Evolutionary conservation across 257 asterid genomes (phyloP).

Genomic region (Jacaranda mimosifolia): DNA sequence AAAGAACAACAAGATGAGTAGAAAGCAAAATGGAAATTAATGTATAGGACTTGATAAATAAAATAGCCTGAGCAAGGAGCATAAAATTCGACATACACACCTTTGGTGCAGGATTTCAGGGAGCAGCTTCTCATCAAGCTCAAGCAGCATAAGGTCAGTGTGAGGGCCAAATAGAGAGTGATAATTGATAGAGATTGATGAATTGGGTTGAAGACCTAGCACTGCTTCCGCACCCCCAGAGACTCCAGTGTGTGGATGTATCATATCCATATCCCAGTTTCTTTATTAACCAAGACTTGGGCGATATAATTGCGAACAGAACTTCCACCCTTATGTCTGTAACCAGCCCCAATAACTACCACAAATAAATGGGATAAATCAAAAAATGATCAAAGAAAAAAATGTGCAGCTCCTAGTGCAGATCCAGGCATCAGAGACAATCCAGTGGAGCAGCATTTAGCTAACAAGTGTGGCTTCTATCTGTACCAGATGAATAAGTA

Average conservation of each 20-base stretch:
- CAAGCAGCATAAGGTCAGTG: slow-evolving; percentile 82
- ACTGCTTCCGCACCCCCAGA: slow-evolving; percentile 80
- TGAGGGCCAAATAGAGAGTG: slow-evolving; percentile 79
- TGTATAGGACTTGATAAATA: background rate
- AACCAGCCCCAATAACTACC: slow-evolving; percentile 22
- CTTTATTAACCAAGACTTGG: slow-evolving; percentile 18
- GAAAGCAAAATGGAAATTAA: slow-evolving; percentile 3
- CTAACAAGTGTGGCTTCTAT: slow-evolving; percentile 3
- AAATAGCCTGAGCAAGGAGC: slow-evolving; percentile 11
- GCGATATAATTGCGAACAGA: background rate
- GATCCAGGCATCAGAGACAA: slow-evolving; percentile 16
- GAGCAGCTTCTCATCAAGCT: slow-evolving; percentile 83
- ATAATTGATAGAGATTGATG: slow-evolving; percentile 73
- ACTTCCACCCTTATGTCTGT: slow-evolving; percentile 11
- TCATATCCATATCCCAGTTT: slow-evolving; percentile 47
- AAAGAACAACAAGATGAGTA: slow-evolving; percentile 20
- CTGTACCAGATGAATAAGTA: background rate
- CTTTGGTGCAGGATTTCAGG: slow-evolving; percentile 80
- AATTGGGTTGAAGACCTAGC: slow-evolving; percentile 65
- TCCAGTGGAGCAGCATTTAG: background rate
- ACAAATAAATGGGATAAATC: background rate
- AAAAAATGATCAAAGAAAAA: slow-evolving; percentile 8
- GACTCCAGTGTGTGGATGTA: slow-evolving; percentile 35
- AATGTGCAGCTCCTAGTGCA: slow-evolving; percentile 15
- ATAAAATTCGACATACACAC: slow-evolving; percentile 40